Conservation (phyloP, 352 stramenopile genomes). For the Globisporangium alternatum region DNA sequence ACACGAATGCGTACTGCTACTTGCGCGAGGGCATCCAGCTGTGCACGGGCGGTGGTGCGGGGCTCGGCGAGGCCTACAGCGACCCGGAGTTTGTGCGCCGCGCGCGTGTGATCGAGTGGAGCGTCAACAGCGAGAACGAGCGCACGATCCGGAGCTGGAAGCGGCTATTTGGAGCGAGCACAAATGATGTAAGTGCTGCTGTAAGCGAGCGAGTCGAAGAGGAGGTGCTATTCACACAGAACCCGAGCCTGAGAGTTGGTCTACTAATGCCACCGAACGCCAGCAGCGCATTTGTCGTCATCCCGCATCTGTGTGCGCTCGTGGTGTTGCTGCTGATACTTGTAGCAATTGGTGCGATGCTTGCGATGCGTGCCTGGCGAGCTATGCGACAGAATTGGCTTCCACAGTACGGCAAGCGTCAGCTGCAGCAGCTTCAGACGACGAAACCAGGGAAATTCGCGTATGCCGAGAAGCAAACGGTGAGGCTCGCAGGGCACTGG, state of each 20-base stretch:
- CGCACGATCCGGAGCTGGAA: constrained; percentile 44
- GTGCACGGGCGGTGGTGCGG: constrained; percentile 51
- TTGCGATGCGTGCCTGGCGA: not conserved
- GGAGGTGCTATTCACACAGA: constrained; percentile 84
- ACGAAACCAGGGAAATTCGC: not conserved
- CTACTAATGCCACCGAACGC: not conserved
- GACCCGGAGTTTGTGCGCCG: constrained; percentile 25
- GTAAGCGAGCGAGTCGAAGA: constrained; percentile 23
- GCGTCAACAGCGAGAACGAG: constrained; percentile 29
- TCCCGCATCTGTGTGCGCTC: not conserved
- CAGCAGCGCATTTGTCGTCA: not conserved
- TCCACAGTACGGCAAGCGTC: not conserved
- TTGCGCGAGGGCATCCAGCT: constrained; percentile 38
- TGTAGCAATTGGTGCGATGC: not conserved
- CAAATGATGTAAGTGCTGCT: constrained; percentile 41
- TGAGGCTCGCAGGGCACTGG: not conserved
- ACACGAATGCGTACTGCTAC: constrained; percentile 56
- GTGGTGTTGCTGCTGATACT: not conserved
- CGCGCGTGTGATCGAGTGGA: constrained; percentile 47
- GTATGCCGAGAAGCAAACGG: not conserved
- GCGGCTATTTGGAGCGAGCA: constrained; percentile 21
- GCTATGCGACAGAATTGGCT: not conserved
- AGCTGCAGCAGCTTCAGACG: not conserved
- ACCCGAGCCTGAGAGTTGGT: not conserved
- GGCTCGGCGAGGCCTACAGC: constrained; percentile 34